Conservation (phyloP, 768 basidiomycete species). For the Rhodocollybia butyracea region DNA sequence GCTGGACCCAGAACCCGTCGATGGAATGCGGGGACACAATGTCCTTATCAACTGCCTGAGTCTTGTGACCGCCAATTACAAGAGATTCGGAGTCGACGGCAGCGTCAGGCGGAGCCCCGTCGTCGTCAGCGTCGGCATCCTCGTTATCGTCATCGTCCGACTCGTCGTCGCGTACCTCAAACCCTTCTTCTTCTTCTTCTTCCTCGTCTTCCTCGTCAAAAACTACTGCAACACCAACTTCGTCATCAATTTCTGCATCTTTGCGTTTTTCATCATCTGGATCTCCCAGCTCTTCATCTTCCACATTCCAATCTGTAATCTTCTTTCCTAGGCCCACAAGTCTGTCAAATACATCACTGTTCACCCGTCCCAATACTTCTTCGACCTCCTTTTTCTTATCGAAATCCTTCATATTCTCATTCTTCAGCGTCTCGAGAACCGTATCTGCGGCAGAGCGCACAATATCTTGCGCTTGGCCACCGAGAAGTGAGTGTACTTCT, state of each 20-base stretch:
- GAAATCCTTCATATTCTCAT: constrained; percentile 87
- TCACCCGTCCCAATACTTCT: constrained; percentile 60
- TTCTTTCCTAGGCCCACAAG: constrained; percentile 87
- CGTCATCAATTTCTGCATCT: constrained; percentile 91
- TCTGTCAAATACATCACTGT: constrained; percentile 77
- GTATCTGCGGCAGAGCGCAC: constrained; percentile 94
- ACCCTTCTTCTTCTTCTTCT: constrained; percentile 83
- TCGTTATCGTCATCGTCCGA: constrained; percentile 64
- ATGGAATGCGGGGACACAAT: constrained; percentile 86
- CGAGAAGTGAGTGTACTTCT: constrained; percentile 76
- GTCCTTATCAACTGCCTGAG: constrained; percentile 67
- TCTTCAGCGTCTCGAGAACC: constrained; percentile 85
- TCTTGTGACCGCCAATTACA: constrained; percentile 69
- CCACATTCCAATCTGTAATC: constrained; percentile 86
- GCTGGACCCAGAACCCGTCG: constrained; percentile 98
- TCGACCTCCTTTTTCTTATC: constrained; percentile 97
- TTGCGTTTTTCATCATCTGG: constrained; percentile 60
- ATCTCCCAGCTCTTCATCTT: constrained; percentile 77
- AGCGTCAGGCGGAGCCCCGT: constrained; percentile 38
- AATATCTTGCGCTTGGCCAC: constrained; percentile 95
- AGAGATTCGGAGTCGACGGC: constrained; percentile 60
- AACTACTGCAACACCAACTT: constrained; percentile 95
- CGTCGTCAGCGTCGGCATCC: constrained; percentile 32
- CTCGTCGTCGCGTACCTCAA: constrained; percentile 79
- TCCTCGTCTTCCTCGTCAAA: constrained; percentile 98